Base-by-base conservation (phyloP, 768 basidiomycete species). In the Pisolithus albus region DNA sequence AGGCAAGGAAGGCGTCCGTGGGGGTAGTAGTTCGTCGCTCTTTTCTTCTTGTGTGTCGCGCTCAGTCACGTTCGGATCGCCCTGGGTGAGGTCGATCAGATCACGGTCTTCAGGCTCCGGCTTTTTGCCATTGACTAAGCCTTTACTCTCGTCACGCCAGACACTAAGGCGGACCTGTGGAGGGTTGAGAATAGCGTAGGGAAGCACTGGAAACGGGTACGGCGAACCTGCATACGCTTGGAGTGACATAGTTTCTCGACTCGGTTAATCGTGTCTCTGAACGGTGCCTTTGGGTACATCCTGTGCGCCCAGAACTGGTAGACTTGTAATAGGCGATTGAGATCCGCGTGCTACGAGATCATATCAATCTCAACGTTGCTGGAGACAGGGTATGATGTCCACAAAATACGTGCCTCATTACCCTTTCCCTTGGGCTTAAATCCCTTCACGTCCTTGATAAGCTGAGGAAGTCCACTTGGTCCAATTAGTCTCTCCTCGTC, bases 261-360 rank as follows among this genome's bases (percentile, higher is more conserved):
- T 9, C 86, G 78, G 30, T 81, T 71, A 5, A 95, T 82, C 0
- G 92, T 95, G 61, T 96, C 93, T 42, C 76, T 75, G 66, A 98
- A 96, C 38, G 86, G 83, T 4, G 81, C 84, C 61, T 87, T 91
- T 5, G 96, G 96, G 63, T 87, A 94, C 75, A 99, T 75, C 59
- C 78, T 80, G 70, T 98, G 96, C 4, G 92, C 79, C 96, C 96
- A 99, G 60, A 92, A 88, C 61, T 93, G 92, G 64, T 98, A 98
- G 34, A 88, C 72, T 55, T 84, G 81, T 50, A 98, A 72, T 13
- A 97, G 70, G 37, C 87, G 75, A 56, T 81, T 81, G 37, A 99
- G 77, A 67, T 99, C 94, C 47, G 79, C 67, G n/a, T 75, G 75
- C 94, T 97, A 47, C 26, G 13, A 15, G 11, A 15, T 34, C 34